Percentiles rank a stretch among this genome's conserved stretches.
Conservation (phyloP, 257 asterid species). For the Nicotiana attenuata region DNA sequence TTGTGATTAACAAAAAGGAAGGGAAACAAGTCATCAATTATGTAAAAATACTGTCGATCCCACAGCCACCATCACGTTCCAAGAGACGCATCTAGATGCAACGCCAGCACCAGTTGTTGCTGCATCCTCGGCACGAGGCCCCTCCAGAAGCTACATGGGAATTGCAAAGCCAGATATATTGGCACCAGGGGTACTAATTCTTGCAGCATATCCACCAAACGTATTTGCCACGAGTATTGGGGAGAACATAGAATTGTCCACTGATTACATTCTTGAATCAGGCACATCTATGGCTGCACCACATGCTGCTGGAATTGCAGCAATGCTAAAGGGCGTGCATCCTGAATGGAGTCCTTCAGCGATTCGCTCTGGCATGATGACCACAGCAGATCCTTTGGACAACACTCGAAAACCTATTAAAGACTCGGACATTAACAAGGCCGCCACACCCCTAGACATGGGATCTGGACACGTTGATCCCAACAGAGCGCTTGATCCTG, state of each 20-base stretch:
- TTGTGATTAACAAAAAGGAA: not conserved
- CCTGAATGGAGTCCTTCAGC: slow-evolving; percentile 11
- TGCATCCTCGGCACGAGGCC: not conserved
- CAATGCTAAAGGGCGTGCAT: slow-evolving; percentile 2
- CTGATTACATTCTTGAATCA: not conserved
- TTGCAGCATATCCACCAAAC: not conserved
- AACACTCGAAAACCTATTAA: slow-evolving; percentile 4
- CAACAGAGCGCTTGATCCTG: slow-evolving; percentile 21
- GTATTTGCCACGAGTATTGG: not conserved
- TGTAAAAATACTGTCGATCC: not conserved
- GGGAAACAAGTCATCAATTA: not conserved
- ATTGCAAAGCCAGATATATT: slow-evolving; percentile 5
- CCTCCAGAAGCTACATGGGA: slow-evolving; percentile 8
- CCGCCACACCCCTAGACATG: slow-evolving; percentile 16
- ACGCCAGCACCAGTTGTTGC: not conserved
- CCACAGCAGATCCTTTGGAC: slow-evolving; percentile 8
- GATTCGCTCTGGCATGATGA: slow-evolving; percentile 20
- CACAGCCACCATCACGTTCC: not conserved
- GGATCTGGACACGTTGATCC: slow-evolving; percentile 23
- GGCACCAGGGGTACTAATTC: slow-evolving; percentile 10
- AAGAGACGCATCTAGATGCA: not conserved
- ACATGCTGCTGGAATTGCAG: slow-evolving; percentile 2
- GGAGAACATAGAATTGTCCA: not conserved
- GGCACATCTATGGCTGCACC: slow-evolving; percentile 9
- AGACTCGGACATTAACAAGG: not conserved